Base-by-base conservation (phyloP, 257 asterid genomes). In the Ballota nigra region DNA sequence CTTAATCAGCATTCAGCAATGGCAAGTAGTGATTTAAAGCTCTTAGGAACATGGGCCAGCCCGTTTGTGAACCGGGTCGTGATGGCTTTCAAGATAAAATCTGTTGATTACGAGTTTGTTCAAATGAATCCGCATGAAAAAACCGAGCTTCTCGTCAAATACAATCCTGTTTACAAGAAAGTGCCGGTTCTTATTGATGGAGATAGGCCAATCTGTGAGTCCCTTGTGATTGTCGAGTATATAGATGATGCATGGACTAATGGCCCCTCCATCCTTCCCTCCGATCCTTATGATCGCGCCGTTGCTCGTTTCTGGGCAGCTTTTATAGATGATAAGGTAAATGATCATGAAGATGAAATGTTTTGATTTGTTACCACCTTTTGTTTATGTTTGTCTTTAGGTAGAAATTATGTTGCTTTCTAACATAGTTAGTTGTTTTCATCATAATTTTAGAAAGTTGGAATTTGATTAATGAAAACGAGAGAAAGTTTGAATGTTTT, bases 251-350 rank as follows among this genome's bases (percentile, higher is more conserved):
- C 67, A 11, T 68, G 83, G 80, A 4, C 76, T 31, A 55, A 10
- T 51, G 72, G 73, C 24, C 78, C 76, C 8, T 63, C 77, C 13
- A 69, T 80, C 59, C 74, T 72, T 26, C 79, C 79, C 34, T 67
- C 76, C 12, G 71, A 81, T 71, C 64, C 75, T 9, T 68, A 75
- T 13, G 78, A 73, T 16, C 77, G 77, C 6, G 73, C 91, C 45
- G 51, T 40, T 2, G 82, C 91, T 6, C 86, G 84, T 4, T 88
- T 88, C 12, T 86, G 92, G 96, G 89, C 81, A 28, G 73, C 83
- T 41, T 86, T 78, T 47, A 31, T 86, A 9, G 90, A 86, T 72
- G 83, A 84, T 0, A 83, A 77, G 84, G 90, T 86, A n/a, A n/a
- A n/a, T n/a, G n/a, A n/a, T n/a, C n/a, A n/a, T 26, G 3, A 26